phyloP scores from a whole-genome alignment of 345 rosid species.

The Hypericum androsaemum region DNA sequence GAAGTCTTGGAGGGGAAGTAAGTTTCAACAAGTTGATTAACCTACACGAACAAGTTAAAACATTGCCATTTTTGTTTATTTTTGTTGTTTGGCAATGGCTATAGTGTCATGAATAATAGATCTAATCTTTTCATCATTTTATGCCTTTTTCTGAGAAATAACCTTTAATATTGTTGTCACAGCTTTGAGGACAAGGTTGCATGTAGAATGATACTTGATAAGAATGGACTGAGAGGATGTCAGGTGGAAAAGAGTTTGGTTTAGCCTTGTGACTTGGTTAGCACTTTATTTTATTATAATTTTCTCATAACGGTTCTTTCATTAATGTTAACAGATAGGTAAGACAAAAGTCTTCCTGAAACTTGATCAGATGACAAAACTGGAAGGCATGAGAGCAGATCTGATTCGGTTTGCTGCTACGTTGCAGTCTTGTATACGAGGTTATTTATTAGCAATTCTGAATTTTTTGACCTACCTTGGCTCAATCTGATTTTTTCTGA shows the following conservation, averaged over 20 bases:
- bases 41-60: too few species aligned
- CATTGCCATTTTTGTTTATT: too few species aligned
- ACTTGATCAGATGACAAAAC: constrained; percentile 4
- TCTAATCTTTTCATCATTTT: too few species aligned
- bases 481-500: too few species aligned
- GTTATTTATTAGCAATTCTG: neutral
- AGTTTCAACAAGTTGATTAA: constrained; percentile 17
- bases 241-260: neutral
- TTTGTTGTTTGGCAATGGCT: too few species aligned
- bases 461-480: neutral
- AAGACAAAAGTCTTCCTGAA: constrained; percentile 9
- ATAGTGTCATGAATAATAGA: too few species aligned
- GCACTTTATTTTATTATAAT: neutral
- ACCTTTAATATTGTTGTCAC: constrained; percentile 16
- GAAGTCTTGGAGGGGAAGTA: constrained; percentile 42
- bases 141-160: too few species aligned
- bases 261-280: neutral
- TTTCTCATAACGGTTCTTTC: neutral
- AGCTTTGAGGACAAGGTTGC: constrained; percentile 8
- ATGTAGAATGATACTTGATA: constrained; percentile 7
- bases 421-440: constrained; percentile 8
- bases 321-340: constrained; percentile 9
- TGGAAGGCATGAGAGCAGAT: constrained; percentile 8
- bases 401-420: constrained; percentile 2
- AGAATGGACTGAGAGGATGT: constrained; percentile 5